A percentile compares a stretch with the other conserved stretches of the same genome.
These are phyloP conservation scores for barley (Hordeum vulgare) DNA, from an alignment of 176 grass and related monocot species.

Conservation along the genomic window MorexV3_pseudomolecules_assembly NC_058521.1:544358648-544359147, in stretches of 20 bases:
- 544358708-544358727: slow-evolving; percentile 6
- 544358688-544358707: background rate
- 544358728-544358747: slow-evolving; percentile 2
- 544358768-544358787: slow-evolving; percentile 11
- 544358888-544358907: background rate
- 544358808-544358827: background rate
- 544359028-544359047: slow-evolving; percentile 16
- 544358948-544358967: background rate
- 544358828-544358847: background rate
- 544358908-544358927: background rate
- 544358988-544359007: background rate
- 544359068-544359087: slow-evolving; percentile 64
- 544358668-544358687: background rate
- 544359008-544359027: slow-evolving; percentile 10
- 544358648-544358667: background rate
- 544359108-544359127: slow-evolving; percentile 68
- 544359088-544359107: slow-evolving; percentile 46
- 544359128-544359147: slow-evolving; percentile 56
- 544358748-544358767: background rate
- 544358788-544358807: background rate
- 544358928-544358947: background rate
- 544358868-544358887: background rate
- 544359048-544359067: slow-evolving; percentile 81
- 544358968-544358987: background rate
- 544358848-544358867: background rate